A percentile compares a stretch with the other conserved stretches of the same genome.
These are phyloP conservation scores for Sclerotiophoma versabilis DNA, from an alignment of 2,329 filamentous ascomycete species.

Conservation along the genomic window DNA sequence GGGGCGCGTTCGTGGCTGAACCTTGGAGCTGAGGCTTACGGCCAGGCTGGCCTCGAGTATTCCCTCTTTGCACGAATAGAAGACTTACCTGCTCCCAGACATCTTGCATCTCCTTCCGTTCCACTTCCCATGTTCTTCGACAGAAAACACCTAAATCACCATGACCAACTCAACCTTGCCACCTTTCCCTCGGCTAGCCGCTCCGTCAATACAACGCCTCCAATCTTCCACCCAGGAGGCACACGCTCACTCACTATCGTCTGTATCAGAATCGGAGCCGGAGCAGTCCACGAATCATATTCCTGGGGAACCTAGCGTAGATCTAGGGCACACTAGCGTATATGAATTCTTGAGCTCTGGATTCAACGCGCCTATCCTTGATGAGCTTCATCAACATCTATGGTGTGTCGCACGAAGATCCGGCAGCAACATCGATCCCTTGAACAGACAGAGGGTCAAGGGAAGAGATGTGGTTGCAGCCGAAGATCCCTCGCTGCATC, in stretches of 20 bases:
- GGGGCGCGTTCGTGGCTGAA: no score
- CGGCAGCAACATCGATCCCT: neutral
- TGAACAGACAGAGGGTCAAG: neutral
- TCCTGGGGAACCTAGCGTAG: neutral
- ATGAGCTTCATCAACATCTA: neutral
- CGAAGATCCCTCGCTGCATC: slow-evolving; percentile 26
- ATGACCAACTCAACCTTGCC: no score
- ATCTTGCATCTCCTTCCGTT: no score
- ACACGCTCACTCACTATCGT: neutral
- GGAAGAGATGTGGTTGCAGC: slow-evolving; percentile 25
- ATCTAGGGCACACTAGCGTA: neutral
- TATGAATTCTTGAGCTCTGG: neutral
- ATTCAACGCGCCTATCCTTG: neutral
- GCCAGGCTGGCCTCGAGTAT: no score
- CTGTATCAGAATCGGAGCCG: neutral
- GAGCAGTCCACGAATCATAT: neutral
- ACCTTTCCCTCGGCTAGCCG: no score
- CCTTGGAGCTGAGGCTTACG: no score
- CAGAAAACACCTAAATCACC: no score
- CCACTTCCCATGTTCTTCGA: no score
- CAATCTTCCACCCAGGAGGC: no score
- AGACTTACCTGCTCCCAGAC: no score
- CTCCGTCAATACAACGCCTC: no score
- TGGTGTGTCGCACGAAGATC: neutral
- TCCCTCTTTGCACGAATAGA: no score